phyloP scores from a whole-genome alignment of 208 protist genomes.

The Crithidia bombi region DNA sequence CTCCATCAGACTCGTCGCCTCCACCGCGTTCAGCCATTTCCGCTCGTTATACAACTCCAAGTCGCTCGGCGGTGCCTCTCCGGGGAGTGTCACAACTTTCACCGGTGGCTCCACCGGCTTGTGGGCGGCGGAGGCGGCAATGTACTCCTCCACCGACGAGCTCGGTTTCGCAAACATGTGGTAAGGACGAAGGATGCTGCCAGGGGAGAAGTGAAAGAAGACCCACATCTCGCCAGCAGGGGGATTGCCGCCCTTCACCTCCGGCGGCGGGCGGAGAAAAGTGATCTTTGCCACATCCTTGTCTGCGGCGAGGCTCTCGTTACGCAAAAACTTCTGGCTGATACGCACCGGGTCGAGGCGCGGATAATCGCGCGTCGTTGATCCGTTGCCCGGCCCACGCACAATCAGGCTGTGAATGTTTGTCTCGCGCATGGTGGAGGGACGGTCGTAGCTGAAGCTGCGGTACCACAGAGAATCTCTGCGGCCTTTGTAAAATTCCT shows the following conservation, averaged over 20 bases:
- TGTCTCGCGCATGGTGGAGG: constrained; percentile 37
- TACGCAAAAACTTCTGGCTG: constrained; percentile 85
- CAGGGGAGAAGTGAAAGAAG: constrained; percentile 79
- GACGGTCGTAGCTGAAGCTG: constrained; percentile 68
- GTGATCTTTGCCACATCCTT: constrained; percentile 79
- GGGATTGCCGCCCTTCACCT: constrained; percentile 18
- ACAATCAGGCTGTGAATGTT: constrained; percentile 42
- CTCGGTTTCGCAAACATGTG: constrained; percentile 80
- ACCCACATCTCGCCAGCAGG: constrained; percentile 81
- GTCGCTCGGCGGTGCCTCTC: constrained; percentile 65
- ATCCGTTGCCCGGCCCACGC: constrained; percentile 17
- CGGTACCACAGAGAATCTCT: constrained; percentile 81
- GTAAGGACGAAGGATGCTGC: constrained; percentile 80
- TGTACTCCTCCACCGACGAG: constrained; percentile 80
- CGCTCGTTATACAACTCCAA: constrained; percentile 84
- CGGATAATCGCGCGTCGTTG: constrained; percentile 50
- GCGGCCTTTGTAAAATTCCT: constrained; percentile 85
- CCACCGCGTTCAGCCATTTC: constrained; percentile 76
- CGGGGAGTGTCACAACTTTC: constrained; percentile 71
- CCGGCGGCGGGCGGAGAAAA: constrained; percentile 49
- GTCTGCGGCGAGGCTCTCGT: constrained; percentile 44
- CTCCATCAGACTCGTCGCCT: constrained; percentile 62
- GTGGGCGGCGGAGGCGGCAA: constrained; percentile 46
- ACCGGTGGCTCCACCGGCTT: constrained; percentile 48
- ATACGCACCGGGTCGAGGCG: constrained; percentile 81